These are phyloP conservation scores for Artemisia annua DNA, from an alignment of 129 eudicot genomes.

Conservation along the genomic window DNA sequence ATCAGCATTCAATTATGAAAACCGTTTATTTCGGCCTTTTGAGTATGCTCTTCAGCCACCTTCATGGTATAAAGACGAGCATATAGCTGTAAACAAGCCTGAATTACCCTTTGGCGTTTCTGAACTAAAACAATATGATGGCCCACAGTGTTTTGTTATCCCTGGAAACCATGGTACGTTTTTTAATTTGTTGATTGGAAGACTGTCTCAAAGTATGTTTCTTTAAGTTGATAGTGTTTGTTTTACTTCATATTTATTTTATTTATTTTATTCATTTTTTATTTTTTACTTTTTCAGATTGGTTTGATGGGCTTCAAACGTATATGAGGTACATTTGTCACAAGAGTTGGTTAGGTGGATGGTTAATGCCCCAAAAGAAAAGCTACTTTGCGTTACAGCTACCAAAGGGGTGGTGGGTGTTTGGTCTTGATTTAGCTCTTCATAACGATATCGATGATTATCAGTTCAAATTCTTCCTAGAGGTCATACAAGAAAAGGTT, in stretches of 20 bases:
- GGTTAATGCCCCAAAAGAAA: constrained; percentile 98
- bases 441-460: constrained; percentile 81
- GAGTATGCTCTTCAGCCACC: constrained; percentile 95
- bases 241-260: no score
- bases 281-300: constrained; percentile 70
- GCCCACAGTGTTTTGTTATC: constrained; percentile 91
- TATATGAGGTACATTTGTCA: constrained; percentile 96
- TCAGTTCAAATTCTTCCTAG: constrained; percentile 84
- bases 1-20: constrained; percentile 79
- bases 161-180: constrained; percentile 96
- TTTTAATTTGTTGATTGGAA: not conserved
- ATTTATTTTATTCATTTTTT: not conserved
- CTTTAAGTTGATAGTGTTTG: not conserved
- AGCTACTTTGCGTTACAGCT: constrained; percentile 94
- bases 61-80: constrained; percentile 78
- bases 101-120: constrained; percentile 80
- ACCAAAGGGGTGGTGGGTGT: constrained; percentile 93
- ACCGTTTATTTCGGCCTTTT: constrained; percentile 81
- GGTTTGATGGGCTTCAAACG: constrained; percentile 98
- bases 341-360: constrained; percentile 99
- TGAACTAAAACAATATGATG: constrained; percentile 61
- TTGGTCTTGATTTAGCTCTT: constrained; percentile 96
- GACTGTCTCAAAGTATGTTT: not conserved
- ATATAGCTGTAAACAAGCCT: constrained; percentile 85
- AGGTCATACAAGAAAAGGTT: constrained; percentile 71